Evolutionary conservation across 768 basidiomycete species (phyloP).

Genomic region (Podaxis rugospora): DNA sequence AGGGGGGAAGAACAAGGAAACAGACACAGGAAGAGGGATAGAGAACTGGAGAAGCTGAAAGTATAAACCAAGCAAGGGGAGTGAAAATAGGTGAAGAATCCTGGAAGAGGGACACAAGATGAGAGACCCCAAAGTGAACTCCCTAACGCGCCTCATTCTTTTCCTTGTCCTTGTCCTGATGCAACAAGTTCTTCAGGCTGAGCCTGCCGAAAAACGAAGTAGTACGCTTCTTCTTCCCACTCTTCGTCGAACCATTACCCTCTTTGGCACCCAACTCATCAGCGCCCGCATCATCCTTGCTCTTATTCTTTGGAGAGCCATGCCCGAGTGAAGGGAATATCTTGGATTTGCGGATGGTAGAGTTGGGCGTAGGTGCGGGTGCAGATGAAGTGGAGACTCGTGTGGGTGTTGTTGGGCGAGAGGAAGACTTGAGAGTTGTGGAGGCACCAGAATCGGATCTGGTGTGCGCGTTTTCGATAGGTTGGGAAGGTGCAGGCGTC

Average conservation of each 20-base stretch:
- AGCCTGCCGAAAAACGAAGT: constrained; percentile 49
- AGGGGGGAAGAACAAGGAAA: neutral
- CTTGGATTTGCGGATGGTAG: constrained; percentile 15
- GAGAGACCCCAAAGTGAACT: neutral
- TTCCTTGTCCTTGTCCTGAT: constrained; percentile 36
- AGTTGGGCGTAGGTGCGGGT: constrained; percentile 22
- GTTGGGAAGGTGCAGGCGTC: neutral
- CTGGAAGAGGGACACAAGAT: neutral
- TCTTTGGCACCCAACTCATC: neutral
- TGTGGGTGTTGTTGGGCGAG: constrained; percentile 23
- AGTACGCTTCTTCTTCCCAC: constrained; percentile 43
- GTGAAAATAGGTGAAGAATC: neutral
- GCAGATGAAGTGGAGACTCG: constrained; percentile 18
- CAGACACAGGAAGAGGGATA: neutral
- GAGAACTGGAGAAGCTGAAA: neutral
- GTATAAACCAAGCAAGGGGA: neutral
- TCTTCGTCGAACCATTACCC: constrained; percentile 16
- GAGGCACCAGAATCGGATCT: constrained; percentile 11
- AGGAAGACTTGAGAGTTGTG: constrained; percentile 12
- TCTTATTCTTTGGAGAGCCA: neutral
- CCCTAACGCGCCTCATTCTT: constrained; percentile 4
- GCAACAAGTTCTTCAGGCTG: constrained; percentile 49
- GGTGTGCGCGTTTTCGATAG: neutral
- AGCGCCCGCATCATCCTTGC: neutral
- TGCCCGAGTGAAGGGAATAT: neutral